Conservation (phyloP, 768 basidiomycete genomes). For the Hericium rajendrae region DNA sequence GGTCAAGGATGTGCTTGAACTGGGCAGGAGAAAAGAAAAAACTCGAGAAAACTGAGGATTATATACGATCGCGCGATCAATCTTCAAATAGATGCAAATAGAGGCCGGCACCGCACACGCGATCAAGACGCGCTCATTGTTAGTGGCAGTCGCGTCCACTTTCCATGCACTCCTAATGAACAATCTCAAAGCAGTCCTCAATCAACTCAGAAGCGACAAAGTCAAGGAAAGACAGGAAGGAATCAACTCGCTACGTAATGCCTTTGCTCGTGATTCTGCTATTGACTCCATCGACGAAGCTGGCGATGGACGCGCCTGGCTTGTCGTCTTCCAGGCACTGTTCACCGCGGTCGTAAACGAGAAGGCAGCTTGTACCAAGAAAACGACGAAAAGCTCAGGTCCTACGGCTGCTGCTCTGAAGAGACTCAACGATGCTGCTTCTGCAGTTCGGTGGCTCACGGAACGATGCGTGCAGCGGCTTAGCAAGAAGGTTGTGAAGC, state of each 20-base stretch:
- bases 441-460: constrained; percentile 62
- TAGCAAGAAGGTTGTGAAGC: constrained; percentile 42
- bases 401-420: constrained; percentile 38
- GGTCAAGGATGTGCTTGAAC: neutral
- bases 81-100: constrained; percentile 8
- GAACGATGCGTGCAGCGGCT: constrained; percentile 51
- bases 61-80: neutral
- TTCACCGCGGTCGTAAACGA: constrained; percentile 61
- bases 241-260: constrained; percentile 36
- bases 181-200: constrained; percentile 39
- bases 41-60: neutral
- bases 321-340: constrained; percentile 60
- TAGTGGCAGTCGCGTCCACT: neutral
- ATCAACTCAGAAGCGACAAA: constrained; percentile 49
- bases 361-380: constrained; percentile 36
- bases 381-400: constrained; percentile 30
- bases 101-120: neutral
- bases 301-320: constrained; percentile 40
- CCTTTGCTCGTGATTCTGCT: constrained; percentile 43
- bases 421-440: constrained; percentile 58
- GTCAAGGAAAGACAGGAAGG: constrained; percentile 65
- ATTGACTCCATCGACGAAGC: constrained; percentile 29
- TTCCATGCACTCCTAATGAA: constrained; percentile 19
- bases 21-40: neutral
- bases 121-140: neutral